Evolutionary conservation across 495 filamentous ascomycete genomes (phyloP).

Genomic region (Zalerion maritima): DNA sequence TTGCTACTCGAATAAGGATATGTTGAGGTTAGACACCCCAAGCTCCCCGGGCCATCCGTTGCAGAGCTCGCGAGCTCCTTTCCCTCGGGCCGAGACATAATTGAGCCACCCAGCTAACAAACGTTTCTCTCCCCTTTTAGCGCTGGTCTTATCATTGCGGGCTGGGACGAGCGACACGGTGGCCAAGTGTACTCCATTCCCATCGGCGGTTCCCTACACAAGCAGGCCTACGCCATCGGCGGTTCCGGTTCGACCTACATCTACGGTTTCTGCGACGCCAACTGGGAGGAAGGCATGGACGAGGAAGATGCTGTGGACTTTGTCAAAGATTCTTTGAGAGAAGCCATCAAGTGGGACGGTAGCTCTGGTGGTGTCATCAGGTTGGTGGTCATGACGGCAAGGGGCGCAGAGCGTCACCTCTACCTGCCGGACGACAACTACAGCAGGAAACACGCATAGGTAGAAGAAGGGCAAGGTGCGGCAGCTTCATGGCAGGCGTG

Average conservation of each 20-base stretch:
- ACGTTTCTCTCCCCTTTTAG: constrained; percentile 27
- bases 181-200: constrained; percentile 97
- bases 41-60: too few species aligned
- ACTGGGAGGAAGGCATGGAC: constrained; percentile 93
- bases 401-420: constrained; percentile 77
- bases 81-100: neutral
- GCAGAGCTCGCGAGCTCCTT: too few species aligned
- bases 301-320: constrained; percentile 87
- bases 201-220: constrained; percentile 91
- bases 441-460: constrained; percentile 30
- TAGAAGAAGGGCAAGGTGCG: constrained; percentile 2
- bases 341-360: constrained; percentile 98
- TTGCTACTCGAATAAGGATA: constrained; percentile 94
- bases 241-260: constrained; percentile 98
- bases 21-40: constrained; percentile 44
- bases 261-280: constrained; percentile 92
- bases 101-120: constrained; percentile 11
- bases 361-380: constrained; percentile 96
- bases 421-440: constrained; percentile 84
- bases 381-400: constrained; percentile 82
- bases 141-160: constrained; percentile 94
- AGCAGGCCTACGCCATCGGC: constrained; percentile 89
- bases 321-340: constrained; percentile 74
- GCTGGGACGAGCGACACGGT: constrained; percentile 83
- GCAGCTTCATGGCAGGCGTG: neutral